Base-by-base conservation (phyloP, 305 asterid genomes). In the Withania somnifera region DNA sequence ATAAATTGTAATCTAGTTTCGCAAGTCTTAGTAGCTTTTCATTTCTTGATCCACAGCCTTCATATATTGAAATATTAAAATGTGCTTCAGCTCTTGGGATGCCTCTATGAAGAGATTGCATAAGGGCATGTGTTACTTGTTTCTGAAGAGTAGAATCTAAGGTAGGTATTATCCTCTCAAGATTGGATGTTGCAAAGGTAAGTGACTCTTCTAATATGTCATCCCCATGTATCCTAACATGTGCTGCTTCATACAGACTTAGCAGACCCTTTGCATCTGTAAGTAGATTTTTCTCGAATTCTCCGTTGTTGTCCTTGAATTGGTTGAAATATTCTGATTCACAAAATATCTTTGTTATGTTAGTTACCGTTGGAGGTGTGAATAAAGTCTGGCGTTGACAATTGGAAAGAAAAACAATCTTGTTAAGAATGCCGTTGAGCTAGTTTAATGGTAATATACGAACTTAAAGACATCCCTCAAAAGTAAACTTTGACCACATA, bases 11-110 rank as follows among this genome's bases (percentile, higher is more conserved):
- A 80, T 79, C 77, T 60, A 81, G 57, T 45, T 84, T 84, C 24
- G 86, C 84, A 60, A 84, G 78, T 71, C 83, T 80, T 22, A 87
- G 17, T 28, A 91, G 32, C 3, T 84, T 22, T 2, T 81, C 87
- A 54, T 86, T 82, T 79, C 76, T 85, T 2, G 82, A 66, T 67
- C 9, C 77, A 64, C 22, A 24, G 28, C 64, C 58, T 17, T 82
- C 76, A 32, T 76, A 82, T 28, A 58, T 22, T 22, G 76, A 76
- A 26, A 82, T 60, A 47, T 28, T 17, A 20, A 22, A 34, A 34
- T 47, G 47, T n/a, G 82, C 82, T 22, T 82, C 82, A 24, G 54
- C 40, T 38, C 85, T 75, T 60, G 85, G 50, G n/a, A 76, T 38
- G 6, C 82, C 58, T 58, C 51, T 82, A 11, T 61, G 81, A 13